Conservation (phyloP, 768 basidiomycete genomes). For the Amanita thiersii region DNA sequence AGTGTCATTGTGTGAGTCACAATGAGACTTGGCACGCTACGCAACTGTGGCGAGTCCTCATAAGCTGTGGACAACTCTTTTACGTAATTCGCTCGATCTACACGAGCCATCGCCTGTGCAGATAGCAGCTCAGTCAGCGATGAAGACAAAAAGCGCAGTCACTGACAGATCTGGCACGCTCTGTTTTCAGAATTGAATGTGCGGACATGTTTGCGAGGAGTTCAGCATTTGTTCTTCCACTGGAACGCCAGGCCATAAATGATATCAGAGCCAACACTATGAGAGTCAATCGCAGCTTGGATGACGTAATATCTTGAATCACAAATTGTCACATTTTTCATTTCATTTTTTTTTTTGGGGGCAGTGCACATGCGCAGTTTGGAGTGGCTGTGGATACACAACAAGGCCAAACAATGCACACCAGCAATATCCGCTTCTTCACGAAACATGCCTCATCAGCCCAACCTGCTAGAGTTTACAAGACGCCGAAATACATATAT, state of each 20-base stretch:
- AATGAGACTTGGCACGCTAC: constrained; percentile 10
- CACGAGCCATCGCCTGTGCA: constrained; percentile 57
- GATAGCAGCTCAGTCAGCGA: neutral
- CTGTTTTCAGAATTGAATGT: constrained; percentile 47
- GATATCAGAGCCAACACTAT: neutral
- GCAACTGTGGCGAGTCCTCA: constrained; percentile 69
- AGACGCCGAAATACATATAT: no score
- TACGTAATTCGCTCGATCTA: constrained; percentile 70
- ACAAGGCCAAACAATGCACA: neutral
- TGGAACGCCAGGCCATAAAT: constrained; percentile 78
- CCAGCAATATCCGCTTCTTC: no score
- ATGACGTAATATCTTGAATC: neutral
- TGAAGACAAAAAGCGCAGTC: neutral
- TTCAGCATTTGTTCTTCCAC: constrained; percentile 60
- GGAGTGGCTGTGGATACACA: neutral
- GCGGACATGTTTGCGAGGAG: constrained; percentile 61
- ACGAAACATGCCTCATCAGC: no score
- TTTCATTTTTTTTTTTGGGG: no score
- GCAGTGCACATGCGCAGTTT: neutral
- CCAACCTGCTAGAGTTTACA: no score
- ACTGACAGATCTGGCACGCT: constrained; percentile 47
- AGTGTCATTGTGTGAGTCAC: neutral
- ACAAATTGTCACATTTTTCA: no score
- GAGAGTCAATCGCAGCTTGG: constrained; percentile 2
- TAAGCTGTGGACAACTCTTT: constrained; percentile 47